Evolutionary conservation across 2,329 filamentous ascomycete genomes (phyloP).

Genomic region (Penicillium paneum): DNA sequence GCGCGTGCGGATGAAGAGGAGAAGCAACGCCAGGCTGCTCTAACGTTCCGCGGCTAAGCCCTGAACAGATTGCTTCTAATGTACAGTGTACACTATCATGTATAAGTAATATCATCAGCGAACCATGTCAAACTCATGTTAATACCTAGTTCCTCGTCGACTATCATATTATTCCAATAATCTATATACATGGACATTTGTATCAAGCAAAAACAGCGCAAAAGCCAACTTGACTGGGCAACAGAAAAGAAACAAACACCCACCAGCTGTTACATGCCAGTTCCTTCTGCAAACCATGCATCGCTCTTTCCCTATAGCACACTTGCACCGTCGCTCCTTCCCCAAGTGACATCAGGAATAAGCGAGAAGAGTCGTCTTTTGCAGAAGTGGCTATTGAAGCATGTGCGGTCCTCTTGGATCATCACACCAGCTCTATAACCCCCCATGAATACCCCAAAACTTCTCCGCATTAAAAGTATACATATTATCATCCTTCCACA

Average conservation of each 20-base stretch:
- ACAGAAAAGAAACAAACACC: neutral
- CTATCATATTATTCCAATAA: neutral
- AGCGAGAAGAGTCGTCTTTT: too few relatives aligned
- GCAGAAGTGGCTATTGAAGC: too few relatives aligned
- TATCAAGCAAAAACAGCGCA: neutral
- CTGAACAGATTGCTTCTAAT: neutral
- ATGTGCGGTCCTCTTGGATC: too few relatives aligned
- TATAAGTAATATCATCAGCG: neutral
- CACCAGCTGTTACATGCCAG: too few relatives aligned
- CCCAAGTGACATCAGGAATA: too few relatives aligned
- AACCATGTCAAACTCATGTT: neutral
- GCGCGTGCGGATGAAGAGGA: neutral
- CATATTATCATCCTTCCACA: conserved; percentile 67
- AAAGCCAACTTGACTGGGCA: neutral
- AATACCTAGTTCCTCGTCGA: neutral
- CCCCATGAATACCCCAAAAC: conserved; percentile 64
- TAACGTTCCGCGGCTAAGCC: neutral
- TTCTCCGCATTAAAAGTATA: conserved; percentile 69
- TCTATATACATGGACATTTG: neutral
- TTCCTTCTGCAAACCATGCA: too few relatives aligned
- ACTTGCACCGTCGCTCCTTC: too few relatives aligned
- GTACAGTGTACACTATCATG: neutral
- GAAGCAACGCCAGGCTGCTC: neutral
- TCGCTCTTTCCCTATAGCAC: too few relatives aligned
- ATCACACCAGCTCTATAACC: neutral